Conservation (phyloP, 164 flowering plant species). For the Aristolochia fimbriata region DNA sequence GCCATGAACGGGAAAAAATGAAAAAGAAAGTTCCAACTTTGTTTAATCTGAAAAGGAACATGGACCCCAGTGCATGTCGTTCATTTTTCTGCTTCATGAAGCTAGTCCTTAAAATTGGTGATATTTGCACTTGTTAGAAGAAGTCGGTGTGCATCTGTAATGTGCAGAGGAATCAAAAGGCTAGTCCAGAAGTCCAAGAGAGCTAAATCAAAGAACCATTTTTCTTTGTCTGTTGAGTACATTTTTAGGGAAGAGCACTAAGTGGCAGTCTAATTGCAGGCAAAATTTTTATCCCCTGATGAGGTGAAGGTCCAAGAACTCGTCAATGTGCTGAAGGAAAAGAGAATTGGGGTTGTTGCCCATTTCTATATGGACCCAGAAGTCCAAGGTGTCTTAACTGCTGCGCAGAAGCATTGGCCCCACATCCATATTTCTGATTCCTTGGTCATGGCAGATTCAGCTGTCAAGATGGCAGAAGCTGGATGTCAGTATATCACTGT, state of each 20-base stretch:
- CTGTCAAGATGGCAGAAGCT: slow-evolving; percentile 89
- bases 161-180: not conserved
- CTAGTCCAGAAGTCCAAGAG: no score
- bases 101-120: not conserved
- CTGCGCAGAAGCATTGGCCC: slow-evolving; percentile 91
- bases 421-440: slow-evolving; percentile 92
- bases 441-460: slow-evolving; percentile 91
- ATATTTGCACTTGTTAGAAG: not conserved
- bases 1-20: no score
- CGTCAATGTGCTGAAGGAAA: slow-evolving; percentile 65
- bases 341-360: slow-evolving; percentile 88
- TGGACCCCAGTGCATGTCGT: no score
- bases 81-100: no score
- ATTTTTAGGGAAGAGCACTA: no score
- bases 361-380: slow-evolving; percentile 99
- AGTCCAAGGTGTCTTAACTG: slow-evolving; percentile 93
- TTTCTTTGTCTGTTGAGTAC: no score
- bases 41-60: no score
- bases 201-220: no score
- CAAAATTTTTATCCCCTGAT: slow-evolving; percentile 70
- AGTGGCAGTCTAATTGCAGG: slow-evolving; percentile 40
- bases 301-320: slow-evolving; percentile 70
- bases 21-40: no score
- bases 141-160: not conserved
- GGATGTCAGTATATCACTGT: slow-evolving; percentile 81